A percentile compares a stretch with the other conserved stretches of the same genome.
Conservation (phyloP, 2,329 filamentous ascomycete genomes). For the Aspergillus terreus region DNA sequence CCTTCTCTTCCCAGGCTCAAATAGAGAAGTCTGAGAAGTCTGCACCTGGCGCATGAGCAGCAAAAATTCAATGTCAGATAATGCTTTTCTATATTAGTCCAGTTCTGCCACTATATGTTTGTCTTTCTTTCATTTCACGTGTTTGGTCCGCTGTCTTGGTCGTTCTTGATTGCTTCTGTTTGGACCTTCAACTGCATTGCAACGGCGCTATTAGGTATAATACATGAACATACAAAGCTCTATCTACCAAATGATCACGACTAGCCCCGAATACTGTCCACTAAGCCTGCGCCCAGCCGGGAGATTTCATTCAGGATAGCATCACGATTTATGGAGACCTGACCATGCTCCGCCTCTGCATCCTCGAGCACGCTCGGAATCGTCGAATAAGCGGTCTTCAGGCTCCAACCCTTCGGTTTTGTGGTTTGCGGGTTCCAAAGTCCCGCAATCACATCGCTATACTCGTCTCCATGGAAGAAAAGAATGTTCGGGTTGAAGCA, state of each 20-base stretch:
- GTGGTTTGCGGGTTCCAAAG: constrained; percentile 58
- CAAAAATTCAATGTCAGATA: constrained; percentile 15
- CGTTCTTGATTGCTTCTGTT: neutral
- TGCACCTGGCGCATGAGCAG: constrained; percentile 23
- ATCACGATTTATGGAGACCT: constrained; percentile 35
- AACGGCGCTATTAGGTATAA: constrained; percentile 25
- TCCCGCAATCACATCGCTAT: constrained; percentile 58
- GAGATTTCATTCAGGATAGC: constrained; percentile 44
- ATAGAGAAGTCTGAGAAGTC: constrained; percentile 45
- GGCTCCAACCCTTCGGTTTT: constrained; percentile 29
- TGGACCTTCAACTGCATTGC: constrained; percentile 21
- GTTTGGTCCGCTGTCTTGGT: constrained; percentile 9
- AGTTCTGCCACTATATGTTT: neutral
- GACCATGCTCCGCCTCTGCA: constrained; percentile 11
- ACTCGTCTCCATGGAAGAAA: constrained; percentile 69
- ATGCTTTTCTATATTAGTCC: neutral
- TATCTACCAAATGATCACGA: constrained; percentile 7
- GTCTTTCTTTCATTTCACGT: neutral
- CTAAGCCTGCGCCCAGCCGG: constrained; percentile 57
- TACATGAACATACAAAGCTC: constrained; percentile 13
- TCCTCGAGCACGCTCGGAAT: constrained; percentile 16
- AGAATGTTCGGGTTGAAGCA: constrained; percentile 68
- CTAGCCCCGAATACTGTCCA: constrained; percentile 60
- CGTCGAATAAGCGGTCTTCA: constrained; percentile 39
- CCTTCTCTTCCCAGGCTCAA: constrained; percentile 71